Base-by-base conservation (phyloP, 805 yeast species). In the Zygosaccharomyces lentus region DNA sequence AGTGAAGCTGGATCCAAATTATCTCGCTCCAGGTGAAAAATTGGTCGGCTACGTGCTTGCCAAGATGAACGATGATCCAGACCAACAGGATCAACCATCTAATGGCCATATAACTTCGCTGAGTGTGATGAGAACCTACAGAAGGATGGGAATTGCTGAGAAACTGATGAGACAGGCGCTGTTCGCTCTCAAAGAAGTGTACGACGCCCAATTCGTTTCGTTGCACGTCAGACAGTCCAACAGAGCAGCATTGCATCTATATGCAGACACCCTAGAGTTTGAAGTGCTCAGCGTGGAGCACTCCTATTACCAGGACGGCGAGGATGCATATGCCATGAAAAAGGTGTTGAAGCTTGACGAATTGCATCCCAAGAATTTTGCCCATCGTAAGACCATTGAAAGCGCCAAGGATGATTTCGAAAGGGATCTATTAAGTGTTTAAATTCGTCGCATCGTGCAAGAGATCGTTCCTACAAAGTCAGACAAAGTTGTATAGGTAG, bases 41-140 rank as follows among this genome's bases (percentile, higher is more conserved):
- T 76, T 93, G 27, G 95, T 93, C n/a, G 99, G 98, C 4, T 93
- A 93, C 61, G 98, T 88, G 4, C 72, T 93, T 53, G 96, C 96
- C 1, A 93, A 93, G 66, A 87, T 93, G 96, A 96, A 93, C 58
- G 97, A 90, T 64, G 96, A 89, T 59, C 89, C 90, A 27, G 82
- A 78, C 9, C 82, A 84, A 6, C 81, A 74, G 34, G 86, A 81
- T 51, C 81, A 80, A 56, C 76, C 81, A n/a, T 82, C 82, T 16
- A 91, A 87, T 59, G 99, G 98, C 1, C 99, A 93, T 70, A 82
- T 93, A 55, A 93, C 99, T 0, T 87, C 96, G 12, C 69, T 93
- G 45, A 82, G 96, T 40, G 99, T 93, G 41, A 87, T 89, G 95
- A 80, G 99, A 68, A 84, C 96, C 2, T 93, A 91, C 64, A 78